Conservation (phyloP, 495 filamentous ascomycete species). For the Podospora anserina region DNA sequence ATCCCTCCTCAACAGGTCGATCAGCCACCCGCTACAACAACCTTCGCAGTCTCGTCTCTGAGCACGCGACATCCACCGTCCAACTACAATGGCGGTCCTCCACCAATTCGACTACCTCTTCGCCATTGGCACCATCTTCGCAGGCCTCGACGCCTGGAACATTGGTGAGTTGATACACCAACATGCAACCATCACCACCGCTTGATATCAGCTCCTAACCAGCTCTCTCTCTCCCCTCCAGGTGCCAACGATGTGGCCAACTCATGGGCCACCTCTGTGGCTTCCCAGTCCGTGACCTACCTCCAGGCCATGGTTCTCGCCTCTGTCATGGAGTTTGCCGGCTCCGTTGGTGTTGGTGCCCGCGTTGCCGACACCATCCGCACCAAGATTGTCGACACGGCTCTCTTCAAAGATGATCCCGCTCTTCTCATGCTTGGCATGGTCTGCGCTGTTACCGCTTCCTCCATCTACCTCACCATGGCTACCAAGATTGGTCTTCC, state of each 20-base stretch:
- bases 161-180: constrained; percentile 41
- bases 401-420: constrained; percentile 51
- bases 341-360: constrained; percentile 60
- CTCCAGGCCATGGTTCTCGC: constrained; percentile 65
- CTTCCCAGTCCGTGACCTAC: constrained; percentile 64
- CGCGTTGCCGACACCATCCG: constrained; percentile 67
- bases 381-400: constrained; percentile 57
- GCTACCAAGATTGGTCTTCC: constrained; percentile 56
- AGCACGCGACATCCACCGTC: constrained; percentile 12
- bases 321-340: constrained; percentile 64
- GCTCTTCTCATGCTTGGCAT: constrained; percentile 60
- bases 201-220: background rate
- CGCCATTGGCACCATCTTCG: constrained; percentile 73
- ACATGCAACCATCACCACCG: background rate
- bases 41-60: constrained; percentile 11
- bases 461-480: constrained; percentile 57
- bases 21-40: background rate
- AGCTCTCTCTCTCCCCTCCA: background rate
- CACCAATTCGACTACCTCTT: constrained; percentile 67
- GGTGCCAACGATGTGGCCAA: constrained; percentile 74
- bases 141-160: constrained; percentile 69
- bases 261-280: constrained; percentile 68
- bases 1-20: constrained; percentile 11
- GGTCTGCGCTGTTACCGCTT: constrained; percentile 58
- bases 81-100: constrained; percentile 35